Evolutionary conservation across 2,329 filamentous ascomycete species (phyloP).

Genomic region (Scedosporium apiospermum): DNA sequence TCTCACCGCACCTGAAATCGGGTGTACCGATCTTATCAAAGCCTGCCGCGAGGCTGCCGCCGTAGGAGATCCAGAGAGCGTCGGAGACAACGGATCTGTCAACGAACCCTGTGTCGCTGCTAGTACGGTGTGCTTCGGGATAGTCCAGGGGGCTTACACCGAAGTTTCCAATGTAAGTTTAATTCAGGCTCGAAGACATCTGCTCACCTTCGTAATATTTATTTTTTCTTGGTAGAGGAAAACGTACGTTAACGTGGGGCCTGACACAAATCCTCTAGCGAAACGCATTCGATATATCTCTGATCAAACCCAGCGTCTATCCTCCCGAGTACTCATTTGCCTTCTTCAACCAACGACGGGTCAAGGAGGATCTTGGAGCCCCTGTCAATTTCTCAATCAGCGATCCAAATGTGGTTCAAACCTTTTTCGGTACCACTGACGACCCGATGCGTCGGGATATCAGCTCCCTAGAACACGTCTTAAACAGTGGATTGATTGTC

Average conservation of each 20-base stretch:
- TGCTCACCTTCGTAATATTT: too few relatives aligned
- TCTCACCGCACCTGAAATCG: slow-evolving; percentile 19
- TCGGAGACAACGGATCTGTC: slow-evolving; percentile 27
- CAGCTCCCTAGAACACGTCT: slow-evolving; percentile 43
- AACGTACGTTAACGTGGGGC: not conserved
- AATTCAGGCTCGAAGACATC: too few relatives aligned
- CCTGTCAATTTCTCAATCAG: slow-evolving; percentile 48
- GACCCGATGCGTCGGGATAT: slow-evolving; percentile 34
- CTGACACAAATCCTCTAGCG: not conserved
- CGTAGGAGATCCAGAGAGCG: slow-evolving; percentile 27
- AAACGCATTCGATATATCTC: slow-evolving; percentile 51
- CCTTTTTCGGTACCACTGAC: slow-evolving; percentile 54
- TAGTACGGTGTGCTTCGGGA: slow-evolving; percentile 15
- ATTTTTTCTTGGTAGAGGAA: too few relatives aligned
- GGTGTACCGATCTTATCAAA: slow-evolving; percentile 15
- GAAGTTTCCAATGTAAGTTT: slow-evolving; percentile 19
- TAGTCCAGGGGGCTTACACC: slow-evolving; percentile 13
- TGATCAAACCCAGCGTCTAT: slow-evolving; percentile 48
- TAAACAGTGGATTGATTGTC: slow-evolving; percentile 55
- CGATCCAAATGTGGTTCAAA: slow-evolving; percentile 31
- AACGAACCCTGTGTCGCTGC: slow-evolving; percentile 44
- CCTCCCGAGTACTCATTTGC: slow-evolving; percentile 51
- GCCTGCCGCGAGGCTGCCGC: slow-evolving; percentile 18
- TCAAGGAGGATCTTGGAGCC: slow-evolving; percentile 53
- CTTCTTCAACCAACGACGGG: slow-evolving; percentile 51